phyloP scores from a whole-genome alignment of 2,329 filamentous ascomycete genomes.

The Penicillium sp. region DNA sequence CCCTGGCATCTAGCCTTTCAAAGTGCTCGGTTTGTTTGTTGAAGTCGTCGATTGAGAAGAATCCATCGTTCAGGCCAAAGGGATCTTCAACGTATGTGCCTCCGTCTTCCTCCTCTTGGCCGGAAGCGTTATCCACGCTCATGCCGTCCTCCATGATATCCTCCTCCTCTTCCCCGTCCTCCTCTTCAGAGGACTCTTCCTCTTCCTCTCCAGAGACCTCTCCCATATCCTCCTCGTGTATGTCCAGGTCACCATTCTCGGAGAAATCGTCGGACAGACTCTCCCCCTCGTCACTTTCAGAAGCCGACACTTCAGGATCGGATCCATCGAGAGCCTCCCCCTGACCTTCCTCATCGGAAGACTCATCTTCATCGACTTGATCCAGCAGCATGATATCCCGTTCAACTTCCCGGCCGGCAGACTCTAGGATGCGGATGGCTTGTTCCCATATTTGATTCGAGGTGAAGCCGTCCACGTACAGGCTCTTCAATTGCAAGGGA shows the following conservation, averaged over 20 bases:
- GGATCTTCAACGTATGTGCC: conserved; percentile 64
- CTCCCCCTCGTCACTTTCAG: conserved; percentile 12
- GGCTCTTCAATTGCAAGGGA: conserved; percentile 70
- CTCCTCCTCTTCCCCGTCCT: conserved; percentile 2
- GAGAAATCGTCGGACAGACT: conserved; percentile 12
- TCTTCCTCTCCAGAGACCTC: not conserved
- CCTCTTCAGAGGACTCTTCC: conserved; percentile 4
- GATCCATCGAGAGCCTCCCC: conserved; percentile 5
- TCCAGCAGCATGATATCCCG: conserved; percentile 37
- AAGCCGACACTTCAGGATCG: conserved; percentile 11
- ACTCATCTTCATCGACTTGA: conserved; percentile 15
- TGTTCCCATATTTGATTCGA: conserved; percentile 92
- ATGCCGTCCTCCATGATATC: conserved; percentile 6
- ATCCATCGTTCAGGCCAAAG: conserved; percentile 88
- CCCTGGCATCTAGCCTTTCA: conserved; percentile 75
- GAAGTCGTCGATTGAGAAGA: conserved; percentile 97
- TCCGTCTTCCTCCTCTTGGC: conserved; percentile 31
- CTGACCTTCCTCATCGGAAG: conserved; percentile 6
- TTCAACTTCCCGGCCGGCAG: conserved; percentile 52
- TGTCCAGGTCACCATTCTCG: conserved; percentile 13
- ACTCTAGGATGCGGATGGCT: conserved; percentile 72
- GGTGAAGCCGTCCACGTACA: conserved; percentile 83
- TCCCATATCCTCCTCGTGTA: conserved; percentile 2
- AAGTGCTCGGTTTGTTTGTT: conserved; percentile 88
- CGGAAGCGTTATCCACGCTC: conserved; percentile 9